Evolutionary conservation across 352 stramenopile species (phyloP), one percentile per base, ranked within the genome.

Genomic region (Phytophthora citricola): DNA sequence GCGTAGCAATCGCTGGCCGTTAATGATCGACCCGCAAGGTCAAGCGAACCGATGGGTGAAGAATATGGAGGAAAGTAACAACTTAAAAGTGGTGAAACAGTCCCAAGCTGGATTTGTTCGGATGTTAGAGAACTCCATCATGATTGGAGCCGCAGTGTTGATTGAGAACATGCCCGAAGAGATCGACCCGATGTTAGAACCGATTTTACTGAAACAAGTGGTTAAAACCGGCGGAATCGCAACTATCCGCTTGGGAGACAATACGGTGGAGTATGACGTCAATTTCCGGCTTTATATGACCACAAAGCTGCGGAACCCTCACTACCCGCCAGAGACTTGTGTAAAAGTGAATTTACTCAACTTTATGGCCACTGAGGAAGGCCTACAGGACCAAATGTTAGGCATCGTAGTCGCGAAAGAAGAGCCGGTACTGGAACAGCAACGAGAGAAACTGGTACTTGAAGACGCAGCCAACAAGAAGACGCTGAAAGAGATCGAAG

Each of bases 281-380:
- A 93, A 94, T 57, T 99, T 99, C 68, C 84, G 90, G 0, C 50
- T 98, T 15, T 98, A 98, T 71, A 97, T 98, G 78, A 98, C 93
- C 4, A 98, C 95, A 4, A 98, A 98, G 63, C 66, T 98, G 8
- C 79, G 85, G 0, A 98, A 98, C 55, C 96, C 96, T 32, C 94
- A 98, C 60, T 98, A 98, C 66, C 85, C 92, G 17, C 94, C 96
- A 0, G 96, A 98, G 69, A 90, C 94, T 20, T 98, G 92, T 58
- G 95, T 98, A n/a, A 98, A 98, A 65, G 95, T 98, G 2, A 98
- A 98, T 64, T 69, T 99, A 58, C 74, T 99, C 29, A 99, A 99
- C 68, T 99, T 99, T 52, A 98, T 98, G 90, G 94, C 94, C 11
- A 99, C 96, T 0, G 80, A 96, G 48, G 93, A 98, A 66, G 96